phyloP scores from a whole-genome alignment of 805 yeast genomes.

The Spencermartinsiella europaea region DNA sequence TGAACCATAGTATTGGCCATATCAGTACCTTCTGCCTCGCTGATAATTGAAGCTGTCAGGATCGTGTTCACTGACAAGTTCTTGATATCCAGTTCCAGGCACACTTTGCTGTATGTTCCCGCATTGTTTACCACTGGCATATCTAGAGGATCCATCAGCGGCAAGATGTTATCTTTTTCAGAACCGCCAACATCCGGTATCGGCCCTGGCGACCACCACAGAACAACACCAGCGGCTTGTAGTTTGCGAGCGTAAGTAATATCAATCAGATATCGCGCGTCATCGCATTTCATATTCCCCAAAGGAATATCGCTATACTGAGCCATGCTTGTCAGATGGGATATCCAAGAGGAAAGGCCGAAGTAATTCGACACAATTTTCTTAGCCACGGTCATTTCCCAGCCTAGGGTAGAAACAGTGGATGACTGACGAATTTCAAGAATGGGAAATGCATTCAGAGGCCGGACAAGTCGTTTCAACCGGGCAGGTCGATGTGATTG shows the following conservation, averaged over 20 bases:
- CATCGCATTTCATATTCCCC: conserved; percentile 77
- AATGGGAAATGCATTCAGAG: conserved; percentile 55
- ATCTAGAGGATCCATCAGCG: conserved; percentile 49
- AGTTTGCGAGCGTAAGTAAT: conserved; percentile 79
- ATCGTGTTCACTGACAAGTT: conserved; percentile 84
- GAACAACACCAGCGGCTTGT: conserved; percentile 55
- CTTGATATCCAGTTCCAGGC: conserved; percentile 69
- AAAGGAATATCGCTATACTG: conserved; percentile 76
- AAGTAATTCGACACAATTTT: conserved; percentile 66
- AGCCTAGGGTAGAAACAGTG: conserved; percentile 63
- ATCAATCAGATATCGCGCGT: conserved; percentile 75
- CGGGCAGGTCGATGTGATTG: conserved; percentile 60
- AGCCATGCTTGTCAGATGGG: conserved; percentile 59
- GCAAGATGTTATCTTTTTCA: conserved; percentile 56
- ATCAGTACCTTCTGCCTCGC: conserved; percentile 85
- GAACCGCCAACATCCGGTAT: conserved; percentile 80
- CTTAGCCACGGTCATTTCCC: conserved; percentile 68
- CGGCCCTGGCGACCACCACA: conserved; percentile 91
- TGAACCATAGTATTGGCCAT: conserved; percentile 46
- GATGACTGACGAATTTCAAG: conserved; percentile 45
- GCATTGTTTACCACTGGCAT: conserved; percentile 73
- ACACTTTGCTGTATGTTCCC: conserved; percentile 71
- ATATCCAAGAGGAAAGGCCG: conserved; percentile 67
- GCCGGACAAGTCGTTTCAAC: conserved; percentile 43
- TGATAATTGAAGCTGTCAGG: conserved; percentile 73